Evolutionary conservation across 768 basidiomycete species (phyloP).

Genomic region (Termitomyces sp.): DNA sequence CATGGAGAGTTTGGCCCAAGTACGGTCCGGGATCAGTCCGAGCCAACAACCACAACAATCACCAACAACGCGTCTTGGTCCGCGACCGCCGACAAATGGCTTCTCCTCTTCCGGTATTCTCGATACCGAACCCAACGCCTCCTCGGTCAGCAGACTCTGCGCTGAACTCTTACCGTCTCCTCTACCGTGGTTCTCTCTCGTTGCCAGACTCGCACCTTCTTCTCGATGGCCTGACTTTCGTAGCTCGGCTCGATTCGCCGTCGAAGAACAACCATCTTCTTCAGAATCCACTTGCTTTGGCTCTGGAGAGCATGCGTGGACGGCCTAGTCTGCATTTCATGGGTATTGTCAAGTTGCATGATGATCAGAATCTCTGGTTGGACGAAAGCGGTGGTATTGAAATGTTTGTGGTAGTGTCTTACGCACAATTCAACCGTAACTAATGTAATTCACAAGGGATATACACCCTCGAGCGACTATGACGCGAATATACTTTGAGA

Average conservation of each 20-base stretch:
- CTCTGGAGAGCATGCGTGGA: conserved; percentile 79
- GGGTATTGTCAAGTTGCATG: conserved; percentile 47
- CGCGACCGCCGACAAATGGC: conserved; percentile 9
- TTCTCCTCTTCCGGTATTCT: conserved; percentile 6
- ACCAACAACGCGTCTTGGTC: no score
- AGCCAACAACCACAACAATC: no score
- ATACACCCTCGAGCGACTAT: conserved; percentile 65
- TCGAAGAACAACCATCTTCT: conserved; percentile 44
- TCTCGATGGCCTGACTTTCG: conserved; percentile 74
- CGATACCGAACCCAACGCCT: conserved; percentile 20
- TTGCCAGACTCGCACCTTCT: conserved; percentile 69
- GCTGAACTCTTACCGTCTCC: conserved; percentile 43
- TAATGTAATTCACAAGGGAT: conserved; percentile 36
- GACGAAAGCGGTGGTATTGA: conserved; percentile 54
- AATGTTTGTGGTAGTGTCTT: conserved; percentile 22
- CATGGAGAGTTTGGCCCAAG: no score
- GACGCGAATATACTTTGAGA: conserved; percentile 68
- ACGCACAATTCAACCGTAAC: background rate
- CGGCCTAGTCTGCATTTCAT: conserved; percentile 59
- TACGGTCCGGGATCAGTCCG: no score
- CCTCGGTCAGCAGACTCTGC: conserved; percentile 15
- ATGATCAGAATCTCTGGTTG: conserved; percentile 48
- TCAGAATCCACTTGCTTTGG: conserved; percentile 66
- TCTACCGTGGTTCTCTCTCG: conserved; percentile 75
- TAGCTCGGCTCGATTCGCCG: conserved; percentile 42